A percentile compares a stretch with the other conserved stretches of the same genome.
phyloP scores from a whole-genome alignment of 73 alveolate species.

The Paraurostyla sp. region DNA sequence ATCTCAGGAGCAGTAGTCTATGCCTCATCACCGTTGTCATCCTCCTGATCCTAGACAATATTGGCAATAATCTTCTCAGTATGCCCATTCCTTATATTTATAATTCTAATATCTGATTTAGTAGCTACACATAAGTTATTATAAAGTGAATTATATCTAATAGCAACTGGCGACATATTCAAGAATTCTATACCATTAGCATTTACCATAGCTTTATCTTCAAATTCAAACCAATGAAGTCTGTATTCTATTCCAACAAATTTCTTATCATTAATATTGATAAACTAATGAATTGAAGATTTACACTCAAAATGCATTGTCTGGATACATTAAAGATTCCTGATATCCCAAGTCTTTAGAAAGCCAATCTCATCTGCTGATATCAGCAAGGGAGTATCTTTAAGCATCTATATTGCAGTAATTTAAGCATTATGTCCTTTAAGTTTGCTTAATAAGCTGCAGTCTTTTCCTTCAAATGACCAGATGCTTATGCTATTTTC shows the following conservation, averaged over 20 bases:
- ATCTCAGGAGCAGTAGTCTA: slow-evolving; percentile 34
- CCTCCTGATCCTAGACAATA: slow-evolving; percentile 29
- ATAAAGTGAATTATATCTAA: slow-evolving; percentile 44
- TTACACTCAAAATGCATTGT: slow-evolving; percentile 75
- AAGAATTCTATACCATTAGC: slow-evolving; percentile 73
- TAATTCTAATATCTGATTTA: slow-evolving; percentile 61
- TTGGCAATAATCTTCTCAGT: slow-evolving; percentile 70
- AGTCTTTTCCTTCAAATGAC: slow-evolving; percentile 74
- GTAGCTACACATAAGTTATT: slow-evolving; percentile 71
- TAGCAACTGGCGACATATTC: slow-evolving; percentile 59
- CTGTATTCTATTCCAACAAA: slow-evolving; percentile 72
- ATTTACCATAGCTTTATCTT: slow-evolving; percentile 65
- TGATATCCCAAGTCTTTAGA: slow-evolving; percentile 78
- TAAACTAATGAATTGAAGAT: slow-evolving; percentile 61
- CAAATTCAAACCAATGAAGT: slow-evolving; percentile 81
- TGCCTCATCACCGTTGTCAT: not conserved
- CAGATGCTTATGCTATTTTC: slow-evolving; percentile 67
- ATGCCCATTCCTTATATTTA: slow-evolving; percentile 58
- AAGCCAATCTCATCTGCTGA: slow-evolving; percentile 80
- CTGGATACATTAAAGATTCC: slow-evolving; percentile 53
- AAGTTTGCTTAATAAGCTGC: slow-evolving; percentile 60
- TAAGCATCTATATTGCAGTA: slow-evolving; percentile 61
- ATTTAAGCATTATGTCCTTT: slow-evolving; percentile 75
- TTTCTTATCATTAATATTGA: slow-evolving; percentile 56
- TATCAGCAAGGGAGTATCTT: slow-evolving; percentile 72